These are phyloP conservation scores for Globisporangium alternatum DNA, from an alignment of 352 stramenopile species.

Conservation along the genomic window DNA sequence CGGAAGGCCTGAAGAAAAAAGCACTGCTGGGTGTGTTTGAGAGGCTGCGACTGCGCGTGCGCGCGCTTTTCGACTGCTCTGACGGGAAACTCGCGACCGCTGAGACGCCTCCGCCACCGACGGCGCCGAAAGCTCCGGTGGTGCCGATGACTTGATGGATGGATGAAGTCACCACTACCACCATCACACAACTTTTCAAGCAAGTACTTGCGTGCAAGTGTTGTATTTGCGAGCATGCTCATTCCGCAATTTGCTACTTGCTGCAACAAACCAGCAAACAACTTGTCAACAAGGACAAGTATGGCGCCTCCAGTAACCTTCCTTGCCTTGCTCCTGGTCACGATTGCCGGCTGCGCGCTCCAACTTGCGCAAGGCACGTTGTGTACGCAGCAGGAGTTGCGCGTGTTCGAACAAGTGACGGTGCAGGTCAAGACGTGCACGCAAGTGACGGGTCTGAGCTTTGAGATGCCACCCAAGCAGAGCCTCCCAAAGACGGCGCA, in stretches of 20 bases:
- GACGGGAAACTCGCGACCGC: slow-evolving; percentile 3
- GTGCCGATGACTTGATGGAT: neutral
- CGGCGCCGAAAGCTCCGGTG: slow-evolving; percentile 1
- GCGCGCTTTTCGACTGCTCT: slow-evolving; percentile 23
- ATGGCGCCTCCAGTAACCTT: slow-evolving; percentile 1
- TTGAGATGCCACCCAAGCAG: slow-evolving; percentile 36
- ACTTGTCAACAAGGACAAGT: neutral
- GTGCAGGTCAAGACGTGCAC: slow-evolving; percentile 36
- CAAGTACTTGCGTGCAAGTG: neutral
- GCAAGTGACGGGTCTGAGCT: slow-evolving; percentile 32
- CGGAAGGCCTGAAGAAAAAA: slow-evolving; percentile 17
- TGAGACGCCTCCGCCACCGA: neutral
- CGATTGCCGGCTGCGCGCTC: neutral
- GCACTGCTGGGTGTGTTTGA: slow-evolving; percentile 33
- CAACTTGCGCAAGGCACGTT: slow-evolving; percentile 3
- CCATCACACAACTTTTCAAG: neutral
- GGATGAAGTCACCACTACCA: neutral
- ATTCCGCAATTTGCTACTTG: neutral
- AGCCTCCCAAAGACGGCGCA: slow-evolving; percentile 30
- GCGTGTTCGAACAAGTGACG: slow-evolving; percentile 44
- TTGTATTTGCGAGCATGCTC: neutral
- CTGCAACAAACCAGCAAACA: neutral
- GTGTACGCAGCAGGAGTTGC: slow-evolving; percentile 38
- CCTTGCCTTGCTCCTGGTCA: slow-evolving; percentile 16
- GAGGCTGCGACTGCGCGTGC: slow-evolving; percentile 37